These are phyloP conservation scores for Prunus mume DNA, from an alignment of 306 rosid species.

Conservation along the genomic window DNA sequence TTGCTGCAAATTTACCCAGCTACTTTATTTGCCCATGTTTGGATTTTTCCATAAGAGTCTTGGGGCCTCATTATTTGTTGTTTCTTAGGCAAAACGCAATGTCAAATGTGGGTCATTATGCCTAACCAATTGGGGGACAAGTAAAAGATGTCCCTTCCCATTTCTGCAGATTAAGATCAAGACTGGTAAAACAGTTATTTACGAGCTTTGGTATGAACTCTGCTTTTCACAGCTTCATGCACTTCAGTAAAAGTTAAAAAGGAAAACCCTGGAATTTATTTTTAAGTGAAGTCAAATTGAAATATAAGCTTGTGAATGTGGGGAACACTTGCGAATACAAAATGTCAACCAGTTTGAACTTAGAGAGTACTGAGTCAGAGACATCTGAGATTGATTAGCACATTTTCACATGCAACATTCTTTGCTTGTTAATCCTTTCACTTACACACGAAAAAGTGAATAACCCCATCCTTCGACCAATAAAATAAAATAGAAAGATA, in stretches of 20 bases:
- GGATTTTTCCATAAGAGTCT: conserved; percentile 41
- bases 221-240: too few species aligned
- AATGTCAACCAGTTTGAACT: background rate
- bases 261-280: background rate
- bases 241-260: too few species aligned
- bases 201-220: background rate
- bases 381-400: background rate
- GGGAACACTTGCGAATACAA: background rate
- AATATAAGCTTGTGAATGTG: background rate
- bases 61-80: conserved; percentile 39
- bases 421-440: background rate
- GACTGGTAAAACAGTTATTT: background rate
- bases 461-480: too few species aligned
- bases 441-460: too few species aligned
- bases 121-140: conserved; percentile 43
- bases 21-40: conserved; percentile 37
- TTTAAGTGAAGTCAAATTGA: background rate
- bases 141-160: conserved; percentile 19
- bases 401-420: conserved; percentile 5
- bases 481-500: too few species aligned
- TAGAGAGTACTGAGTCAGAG: background rate
- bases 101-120: conserved; percentile 37
- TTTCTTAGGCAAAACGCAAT: conserved; percentile 44
- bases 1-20: conserved; percentile 29
- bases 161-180: background rate